phyloP scores from a whole-genome alignment of 805 yeast species.

The Pichia californica region DNA sequence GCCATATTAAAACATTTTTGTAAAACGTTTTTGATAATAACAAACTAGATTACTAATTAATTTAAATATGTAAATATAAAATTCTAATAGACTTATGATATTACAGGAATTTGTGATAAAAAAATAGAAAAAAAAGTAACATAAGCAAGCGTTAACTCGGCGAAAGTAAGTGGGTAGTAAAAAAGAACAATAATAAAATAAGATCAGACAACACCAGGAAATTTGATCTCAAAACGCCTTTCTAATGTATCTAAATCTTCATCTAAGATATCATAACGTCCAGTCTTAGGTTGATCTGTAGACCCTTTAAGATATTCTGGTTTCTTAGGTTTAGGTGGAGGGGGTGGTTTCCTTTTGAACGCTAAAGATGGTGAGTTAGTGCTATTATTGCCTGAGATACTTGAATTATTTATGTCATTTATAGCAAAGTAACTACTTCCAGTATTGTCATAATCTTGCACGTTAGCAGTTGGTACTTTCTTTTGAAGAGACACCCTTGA shows the following conservation, averaged over 20 bases:
- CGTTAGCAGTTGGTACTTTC: background rate
- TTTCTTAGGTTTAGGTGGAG: constrained; percentile 58
- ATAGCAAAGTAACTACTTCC: no score
- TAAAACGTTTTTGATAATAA: no score
- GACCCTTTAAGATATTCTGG: constrained; percentile 40
- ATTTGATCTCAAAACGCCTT: constrained; percentile 47
- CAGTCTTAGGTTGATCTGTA: constrained; percentile 4
- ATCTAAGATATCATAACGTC: constrained; percentile 13
- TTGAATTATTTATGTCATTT: no score
- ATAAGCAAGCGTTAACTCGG: no score
- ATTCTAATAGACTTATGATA: no score
- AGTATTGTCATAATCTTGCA: background rate
- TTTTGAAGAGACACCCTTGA: background rate
- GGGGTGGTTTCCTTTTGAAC: constrained; percentile 21
- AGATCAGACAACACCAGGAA: constrained; percentile 34
- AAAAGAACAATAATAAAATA: no score
- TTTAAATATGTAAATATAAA: no score
- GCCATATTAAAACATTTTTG: no score
- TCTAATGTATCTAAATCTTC: constrained; percentile 54
- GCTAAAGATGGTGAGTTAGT: background rate
- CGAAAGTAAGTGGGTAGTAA: no score
- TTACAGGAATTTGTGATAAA: no score
- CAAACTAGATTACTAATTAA: no score
- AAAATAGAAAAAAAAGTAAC: no score
- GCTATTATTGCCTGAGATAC: background rate